Percentiles rank a stretch among this genome's conserved stretches.
These are phyloP conservation scores for Mesotaenium endlicherianum DNA, from an alignment of 139 green algal genomes.

Conservation along the genomic window DNA sequence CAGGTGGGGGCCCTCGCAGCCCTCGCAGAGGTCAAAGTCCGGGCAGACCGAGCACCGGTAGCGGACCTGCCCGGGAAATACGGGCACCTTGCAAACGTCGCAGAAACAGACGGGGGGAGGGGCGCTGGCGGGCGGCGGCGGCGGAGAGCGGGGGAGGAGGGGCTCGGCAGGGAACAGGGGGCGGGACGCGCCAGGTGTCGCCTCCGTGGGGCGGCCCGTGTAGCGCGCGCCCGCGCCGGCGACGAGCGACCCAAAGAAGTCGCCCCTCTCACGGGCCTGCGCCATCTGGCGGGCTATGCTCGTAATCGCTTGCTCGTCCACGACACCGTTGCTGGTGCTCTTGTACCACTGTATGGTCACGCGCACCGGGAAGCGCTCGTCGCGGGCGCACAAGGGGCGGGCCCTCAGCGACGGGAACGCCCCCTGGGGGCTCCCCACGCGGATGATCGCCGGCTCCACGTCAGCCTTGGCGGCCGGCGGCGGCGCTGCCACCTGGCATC, in stretches of 20 bases:
- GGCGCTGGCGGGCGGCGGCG: neutral
- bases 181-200: neutral
- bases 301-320: neutral
- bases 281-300: neutral
- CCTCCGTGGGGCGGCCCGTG: neutral
- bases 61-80: neutral
- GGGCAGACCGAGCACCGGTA: slow-evolving; percentile 4
- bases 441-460: slow-evolving; percentile 1
- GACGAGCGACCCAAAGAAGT: neutral
- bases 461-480: too few species aligned
- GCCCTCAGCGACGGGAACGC: neutral
- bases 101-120: too few species aligned
- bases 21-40: slow-evolving; percentile 12
- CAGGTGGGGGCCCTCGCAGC: neutral
- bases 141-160: too few species aligned
- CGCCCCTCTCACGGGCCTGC: neutral
- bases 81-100: neutral
- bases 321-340: neutral
- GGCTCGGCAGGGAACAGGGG: too few species aligned
- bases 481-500: too few species aligned
- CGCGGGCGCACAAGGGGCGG: neutral
- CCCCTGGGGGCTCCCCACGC: neutral
- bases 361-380: neutral
- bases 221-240: neutral
- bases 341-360: slow-evolving; percentile 6